Conservation (phyloP, 768 basidiomycete species). For the Boletales sp. region DNA sequence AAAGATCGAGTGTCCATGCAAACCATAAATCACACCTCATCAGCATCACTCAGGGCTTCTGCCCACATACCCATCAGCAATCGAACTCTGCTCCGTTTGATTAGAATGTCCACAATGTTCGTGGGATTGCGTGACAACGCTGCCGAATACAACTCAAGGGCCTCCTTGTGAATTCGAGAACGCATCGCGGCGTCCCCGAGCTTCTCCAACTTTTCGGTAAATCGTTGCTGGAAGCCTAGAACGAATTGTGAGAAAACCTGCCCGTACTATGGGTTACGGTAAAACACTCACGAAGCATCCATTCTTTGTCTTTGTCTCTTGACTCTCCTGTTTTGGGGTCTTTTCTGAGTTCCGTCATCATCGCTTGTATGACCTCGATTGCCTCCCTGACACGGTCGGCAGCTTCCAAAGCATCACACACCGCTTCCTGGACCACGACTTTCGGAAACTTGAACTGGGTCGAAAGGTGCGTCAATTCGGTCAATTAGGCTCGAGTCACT, state of each 20-base stretch:
- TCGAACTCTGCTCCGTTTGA: conserved; percentile 2
- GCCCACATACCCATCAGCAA: background rate
- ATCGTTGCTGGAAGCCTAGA: background rate
- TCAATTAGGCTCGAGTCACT: too few relatives aligned
- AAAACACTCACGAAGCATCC: background rate
- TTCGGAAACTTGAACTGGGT: background rate
- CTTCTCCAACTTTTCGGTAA: background rate
- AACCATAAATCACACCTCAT: conserved; percentile 1
- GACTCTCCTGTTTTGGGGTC: background rate
- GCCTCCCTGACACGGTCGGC: background rate
- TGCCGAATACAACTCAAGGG: background rate
- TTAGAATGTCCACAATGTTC: background rate
- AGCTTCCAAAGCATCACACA: background rate
- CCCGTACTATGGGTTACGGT: too few relatives aligned
- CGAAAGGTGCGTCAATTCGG: background rate
- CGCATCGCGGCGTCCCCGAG: background rate
- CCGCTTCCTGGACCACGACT: background rate
- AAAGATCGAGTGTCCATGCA: too few relatives aligned
- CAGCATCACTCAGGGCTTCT: conserved; percentile 2
- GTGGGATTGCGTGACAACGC: background rate
- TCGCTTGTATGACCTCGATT: background rate
- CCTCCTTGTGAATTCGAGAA: background rate
- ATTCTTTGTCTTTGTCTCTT: background rate
- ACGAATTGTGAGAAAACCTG: background rate
- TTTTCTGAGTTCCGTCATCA: background rate